Evolutionary conservation across 192 early-diverging fungal species (phyloP).

Genomic region (Endogone sp.): DNA sequence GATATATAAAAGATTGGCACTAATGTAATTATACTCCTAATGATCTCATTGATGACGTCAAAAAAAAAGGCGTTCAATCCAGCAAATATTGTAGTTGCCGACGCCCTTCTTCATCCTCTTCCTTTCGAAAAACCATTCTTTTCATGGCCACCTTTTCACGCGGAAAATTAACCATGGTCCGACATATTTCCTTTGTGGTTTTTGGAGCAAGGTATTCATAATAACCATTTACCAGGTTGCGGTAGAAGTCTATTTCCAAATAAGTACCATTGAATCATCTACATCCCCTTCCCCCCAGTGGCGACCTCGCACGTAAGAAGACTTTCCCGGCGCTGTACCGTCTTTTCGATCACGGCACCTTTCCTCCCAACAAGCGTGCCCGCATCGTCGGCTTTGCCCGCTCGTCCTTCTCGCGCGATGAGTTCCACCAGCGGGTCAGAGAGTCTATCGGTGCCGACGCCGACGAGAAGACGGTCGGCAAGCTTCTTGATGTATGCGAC

Average conservation of each 20-base stretch:
- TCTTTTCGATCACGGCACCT: conserved; percentile 72
- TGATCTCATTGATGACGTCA: not conserved
- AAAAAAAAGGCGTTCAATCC: not conserved
- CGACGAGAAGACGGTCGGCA: conserved; percentile 47
- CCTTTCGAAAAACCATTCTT: not conserved
- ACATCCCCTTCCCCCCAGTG: conserved; percentile 19
- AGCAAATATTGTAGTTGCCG: no score
- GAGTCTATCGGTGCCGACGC: conserved; percentile 55
- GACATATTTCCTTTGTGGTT: not conserved
- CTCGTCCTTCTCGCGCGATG: conserved; percentile 67
- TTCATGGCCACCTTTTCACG: not conserved
- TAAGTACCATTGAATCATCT: not conserved
- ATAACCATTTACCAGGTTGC: not conserved
- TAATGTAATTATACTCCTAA: no score
- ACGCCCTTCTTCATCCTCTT: no score
- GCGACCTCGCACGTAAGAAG: conserved; percentile 96
- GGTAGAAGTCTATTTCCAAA: not conserved
- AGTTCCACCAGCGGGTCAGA: conserved; percentile 73
- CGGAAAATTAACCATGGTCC: no score
- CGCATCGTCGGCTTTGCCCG: conserved; percentile 91
- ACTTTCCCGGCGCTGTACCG: conserved; percentile 93
- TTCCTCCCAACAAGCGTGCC: conserved; percentile 58
- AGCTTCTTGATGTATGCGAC: conserved; percentile 64
- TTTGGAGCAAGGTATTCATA: not conserved
- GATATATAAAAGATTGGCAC: not conserved